Conservation (phyloP, 805 yeast species). For the Wickerhamiella dianesei region DNA sequence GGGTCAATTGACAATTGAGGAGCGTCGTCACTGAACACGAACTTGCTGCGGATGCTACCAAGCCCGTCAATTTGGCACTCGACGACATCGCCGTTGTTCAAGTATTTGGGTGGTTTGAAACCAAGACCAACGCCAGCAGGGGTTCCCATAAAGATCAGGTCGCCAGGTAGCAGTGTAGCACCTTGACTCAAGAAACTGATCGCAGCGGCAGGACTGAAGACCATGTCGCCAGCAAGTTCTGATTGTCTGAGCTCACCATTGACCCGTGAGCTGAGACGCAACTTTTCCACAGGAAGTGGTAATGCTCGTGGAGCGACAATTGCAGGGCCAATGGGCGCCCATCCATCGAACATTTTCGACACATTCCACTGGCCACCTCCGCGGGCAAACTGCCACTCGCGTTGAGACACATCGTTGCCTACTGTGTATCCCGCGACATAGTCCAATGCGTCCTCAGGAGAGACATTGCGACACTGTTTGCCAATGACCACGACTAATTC, state of each 20-base stretch:
- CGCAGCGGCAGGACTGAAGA: conserved; percentile 33
- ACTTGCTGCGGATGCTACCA: conserved; percentile 32
- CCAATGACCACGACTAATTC: conserved; percentile 45
- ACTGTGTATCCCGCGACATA: conserved; percentile 40
- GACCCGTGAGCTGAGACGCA: conserved; percentile 30
- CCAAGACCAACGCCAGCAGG: conserved; percentile 45
- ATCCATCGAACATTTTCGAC: conserved; percentile 42
- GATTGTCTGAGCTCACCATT: conserved; percentile 38
- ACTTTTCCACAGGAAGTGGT: conserved; percentile 20
- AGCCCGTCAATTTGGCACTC: conserved; percentile 31
- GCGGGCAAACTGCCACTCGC: conserved; percentile 42
- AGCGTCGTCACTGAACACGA: conserved; percentile 14
- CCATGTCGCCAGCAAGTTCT: conserved; percentile 35
- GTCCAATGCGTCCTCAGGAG: conserved; percentile 31
- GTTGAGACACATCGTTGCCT: conserved; percentile 44
- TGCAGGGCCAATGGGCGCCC: conserved; percentile 47
- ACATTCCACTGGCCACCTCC: conserved; percentile 42
- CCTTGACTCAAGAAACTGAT: conserved; percentile 39
- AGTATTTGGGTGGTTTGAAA: conserved; percentile 30
- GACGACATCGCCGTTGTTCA: conserved; percentile 33
- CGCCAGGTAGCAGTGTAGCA: conserved; percentile 40
- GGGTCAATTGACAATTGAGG: background rate
- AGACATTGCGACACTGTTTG: conserved; percentile 32
- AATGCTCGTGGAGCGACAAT: conserved; percentile 29
- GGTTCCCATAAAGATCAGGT: conserved; percentile 43